Base-by-base conservation (phyloP, 257 asterid genomes). In the Nicotiana obtusifolia region DNA sequence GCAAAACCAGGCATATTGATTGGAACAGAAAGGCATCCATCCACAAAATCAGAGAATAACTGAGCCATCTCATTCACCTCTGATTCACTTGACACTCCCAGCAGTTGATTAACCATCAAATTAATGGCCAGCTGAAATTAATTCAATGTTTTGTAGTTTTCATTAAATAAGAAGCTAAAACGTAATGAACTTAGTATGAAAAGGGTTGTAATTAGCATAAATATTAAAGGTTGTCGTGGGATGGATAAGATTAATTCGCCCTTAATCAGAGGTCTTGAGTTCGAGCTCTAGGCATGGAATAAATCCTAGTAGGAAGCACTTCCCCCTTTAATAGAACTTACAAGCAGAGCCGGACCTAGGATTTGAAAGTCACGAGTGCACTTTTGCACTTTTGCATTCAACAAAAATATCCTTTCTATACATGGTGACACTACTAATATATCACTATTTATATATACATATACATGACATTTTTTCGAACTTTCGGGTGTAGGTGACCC, bases 31-130 rank as follows among this genome's bases (percentile, higher is more conserved):
- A 95, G 97, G 87, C 98, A 95, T 14, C 98, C 98, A 82, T 95
- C 98, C 5, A 87, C 98, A 75, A 95, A 95, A 86, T 91, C 91
- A 10, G 98, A 95, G 92, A 95, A 95, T 87, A 82, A 81, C 82
- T 85, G 88, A 71, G 98, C 88, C 84, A 95, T 92, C 83, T 89
- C 97, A 47, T 90, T 86, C 87, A 95, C 97, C 82, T 95, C 94
- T n/a, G 93, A 86, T 80, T 93, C 97, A 35, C 91, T 89, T 49
- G 97, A 88, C 84, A 89, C 89, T 78, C 98, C 98, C 37, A 93
- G 91, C 37, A 95, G 93, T 86, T 95, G 98, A 88, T 93, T 95
- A 44, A 88, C 98, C 98, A 93, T 95, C 93, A 95, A 85, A 77
- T 92, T 90, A 71, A 95, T 95, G 31, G 98, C 98, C 33, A 91